Evolutionary conservation across 371 early-diverging fungal species (phyloP).

Genomic region (Nematocida sp.): DNA sequence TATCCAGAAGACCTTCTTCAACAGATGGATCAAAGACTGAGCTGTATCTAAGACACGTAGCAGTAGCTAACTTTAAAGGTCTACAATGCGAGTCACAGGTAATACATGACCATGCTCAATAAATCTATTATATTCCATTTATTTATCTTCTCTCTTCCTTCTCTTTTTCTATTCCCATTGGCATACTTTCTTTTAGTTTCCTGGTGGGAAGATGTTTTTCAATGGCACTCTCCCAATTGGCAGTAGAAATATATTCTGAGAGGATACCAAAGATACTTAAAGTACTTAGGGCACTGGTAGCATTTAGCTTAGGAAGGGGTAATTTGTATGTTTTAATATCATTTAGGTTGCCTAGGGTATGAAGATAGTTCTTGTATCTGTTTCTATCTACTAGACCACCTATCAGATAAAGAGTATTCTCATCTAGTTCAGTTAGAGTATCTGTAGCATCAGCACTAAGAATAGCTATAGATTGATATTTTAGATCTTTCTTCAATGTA

Average conservation of each 20-base stretch:
- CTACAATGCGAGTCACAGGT: constrained; percentile 6
- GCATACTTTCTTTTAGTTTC: not conserved
- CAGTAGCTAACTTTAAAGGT: constrained; percentile 10
- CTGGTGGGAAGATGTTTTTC: constrained; percentile 1
- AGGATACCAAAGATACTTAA: constrained; percentile 20
- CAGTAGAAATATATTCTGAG: not conserved
- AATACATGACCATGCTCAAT: constrained; percentile 4
- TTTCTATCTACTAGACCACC: constrained; percentile 43
- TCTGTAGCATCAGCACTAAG: constrained; percentile 6
- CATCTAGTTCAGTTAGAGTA: not conserved
- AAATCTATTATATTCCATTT: not conserved
- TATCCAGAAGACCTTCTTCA: constrained; percentile 22
- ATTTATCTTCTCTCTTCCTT: not conserved
- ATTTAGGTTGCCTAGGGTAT: not conserved
- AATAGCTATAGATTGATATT: not conserved
- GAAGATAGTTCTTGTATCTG: constrained; percentile 20
- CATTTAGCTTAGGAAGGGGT: constrained; percentile 7
- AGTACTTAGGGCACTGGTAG: constrained; percentile 20
- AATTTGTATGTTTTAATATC: constrained; percentile 3
- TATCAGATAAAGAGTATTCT: constrained; percentile 16
- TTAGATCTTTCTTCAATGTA: no score
- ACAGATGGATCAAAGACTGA: constrained; percentile 40
- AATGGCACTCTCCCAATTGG: constrained; percentile 6
- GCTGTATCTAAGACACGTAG: constrained; percentile 2
- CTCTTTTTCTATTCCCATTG: not conserved